Evolutionary conservation across 2,329 filamentous ascomycete species (phyloP).

Genomic region (Coccinonectria pachysandricola): DNA sequence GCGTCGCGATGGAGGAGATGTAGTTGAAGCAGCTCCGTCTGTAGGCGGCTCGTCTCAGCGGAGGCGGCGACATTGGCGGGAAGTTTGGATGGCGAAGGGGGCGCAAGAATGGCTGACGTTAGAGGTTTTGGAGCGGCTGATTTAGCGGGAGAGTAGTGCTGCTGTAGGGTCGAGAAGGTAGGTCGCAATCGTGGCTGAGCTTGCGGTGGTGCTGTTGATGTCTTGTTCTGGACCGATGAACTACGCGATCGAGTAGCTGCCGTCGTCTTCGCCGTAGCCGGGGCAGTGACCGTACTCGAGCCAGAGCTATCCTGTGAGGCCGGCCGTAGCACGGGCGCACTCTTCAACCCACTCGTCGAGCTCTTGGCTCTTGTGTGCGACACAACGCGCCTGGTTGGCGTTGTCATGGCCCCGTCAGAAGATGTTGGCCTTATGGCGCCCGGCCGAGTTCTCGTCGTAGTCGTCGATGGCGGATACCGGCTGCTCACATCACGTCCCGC

Average conservation of each 20-base stretch:
- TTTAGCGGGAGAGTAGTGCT: conserved; percentile 58
- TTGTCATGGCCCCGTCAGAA: conserved; percentile 15
- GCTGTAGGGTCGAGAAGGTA: conserved; percentile 52
- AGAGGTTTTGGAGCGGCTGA: conserved; percentile 49
- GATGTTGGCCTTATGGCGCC: conserved; percentile 21
- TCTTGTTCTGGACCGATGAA: conserved; percentile 2
- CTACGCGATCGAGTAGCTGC: conserved; percentile 10
- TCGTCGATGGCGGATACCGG: conserved; percentile 26
- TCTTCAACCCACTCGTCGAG: conserved; percentile 18
- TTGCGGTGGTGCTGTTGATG: conserved; percentile 10
- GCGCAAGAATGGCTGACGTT: conserved; percentile 46
- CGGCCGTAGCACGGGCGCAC: conserved; percentile 21
- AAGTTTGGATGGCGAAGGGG: conserved; percentile 51
- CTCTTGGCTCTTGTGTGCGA: conserved; percentile 24
- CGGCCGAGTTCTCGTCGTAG: conserved; percentile 19
- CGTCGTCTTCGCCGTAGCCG: conserved; percentile 11
- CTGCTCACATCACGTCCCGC: conserved; percentile 13
- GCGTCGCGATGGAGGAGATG: conserved; percentile 52
- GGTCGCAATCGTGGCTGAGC: conserved; percentile 34
- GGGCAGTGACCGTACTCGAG: conserved; percentile 9
- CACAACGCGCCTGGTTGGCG: conserved; percentile 11
- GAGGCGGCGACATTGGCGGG: conserved; percentile 49
- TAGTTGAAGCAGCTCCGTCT: conserved; percentile 56
- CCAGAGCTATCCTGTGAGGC: conserved; percentile 16
- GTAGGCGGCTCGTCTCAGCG: conserved; percentile 47